Base-by-base conservation (phyloP, 306 rosid genomes). In the Cercis canadensis region DNA sequence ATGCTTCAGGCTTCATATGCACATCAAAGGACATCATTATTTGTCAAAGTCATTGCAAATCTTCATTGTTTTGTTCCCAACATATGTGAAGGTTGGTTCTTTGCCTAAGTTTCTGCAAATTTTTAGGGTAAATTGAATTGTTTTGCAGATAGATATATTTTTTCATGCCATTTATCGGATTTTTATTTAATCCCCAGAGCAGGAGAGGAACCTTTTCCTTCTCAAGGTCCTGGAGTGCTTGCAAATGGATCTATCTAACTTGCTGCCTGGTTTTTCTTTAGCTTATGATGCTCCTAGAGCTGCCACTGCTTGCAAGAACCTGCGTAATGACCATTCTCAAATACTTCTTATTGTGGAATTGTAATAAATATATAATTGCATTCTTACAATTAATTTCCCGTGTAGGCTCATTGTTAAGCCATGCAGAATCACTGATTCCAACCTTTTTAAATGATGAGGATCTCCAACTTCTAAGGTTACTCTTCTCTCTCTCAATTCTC, bases 401-500 rank as follows among this genome's bases (percentile, higher is more conserved):
- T 90, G 86, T 70, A 94, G 98, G 96, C 70, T 94, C 97, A 15
- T 81, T 94, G 88, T 74, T 90, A 84, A 87, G 84, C 71, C 97
- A 94, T 72, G 96, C 97, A 44, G 97, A 94, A 81, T 94, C 98
- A 54, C 85, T 94, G 74, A 87, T 89, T 87, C 98, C 98, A 51
- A 86, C 63, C 67, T 84, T 81, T 65, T 82, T 94, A 69, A 94
- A 78, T 62, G 85, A 70, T 81, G 98, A 94, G 83, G 98, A 94
- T 85, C 78, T 90, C 69, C 97, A 86, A 74, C 94, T 90, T 64
- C 64, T 94, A 65, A 94, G 98, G 98, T 94, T 64, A 73, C 29
- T 53, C 13, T 57, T 68, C 66, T 17, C 57, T 56, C 66, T 68
- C 29, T 52, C 5, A 37, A 65, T 34, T 64, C 71, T 73, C 3